Base-by-base conservation (phyloP, 2,329 filamentous ascomycete genomes). In the Dryadomyces quercus-mongolicae region DNA sequence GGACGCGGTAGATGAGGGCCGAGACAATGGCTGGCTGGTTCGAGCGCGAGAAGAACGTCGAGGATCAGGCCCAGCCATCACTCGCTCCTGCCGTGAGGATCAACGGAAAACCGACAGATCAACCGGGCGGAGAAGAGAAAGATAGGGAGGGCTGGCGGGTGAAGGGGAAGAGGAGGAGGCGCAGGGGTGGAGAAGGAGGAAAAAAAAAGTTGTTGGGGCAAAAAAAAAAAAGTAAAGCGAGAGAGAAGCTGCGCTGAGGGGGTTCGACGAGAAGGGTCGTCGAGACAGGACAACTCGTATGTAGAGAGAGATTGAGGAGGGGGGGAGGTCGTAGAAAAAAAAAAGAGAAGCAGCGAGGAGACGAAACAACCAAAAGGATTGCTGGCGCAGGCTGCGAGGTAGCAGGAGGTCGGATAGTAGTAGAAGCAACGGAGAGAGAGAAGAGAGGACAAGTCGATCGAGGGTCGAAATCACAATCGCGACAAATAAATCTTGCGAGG, bases 21-120 rank as follows among this genome's bases (percentile, higher is more conserved):
- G 84, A 63, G 85, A 82, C 71, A 82, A 80, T 64, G 84, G 79
- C 74, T 91, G 86, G 63, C 82, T 82, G 67, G 79, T 81, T 71
- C 88, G 87, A 74, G 89, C 89, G 78, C 92, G 85, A 70, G 91
- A 93, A 66, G 91, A 95, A 68, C 92, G 88, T 72, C 92, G 86
- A 68, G 87, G 88, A 67, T 86, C 80, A 62, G 72, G 72, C 66
- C 74, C 77, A 75, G 78, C 77, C 78, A 80, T 80, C 74, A 73
- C 73, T 68, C 62, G 65, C 65, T 62, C 64, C 64, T 57, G 61
- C 56, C 56, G 62, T 36, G 21, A 16, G 8, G 3, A 40, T 34
- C 3, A 43, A 45, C 8, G 21, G 12, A 38, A 45, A 12, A 7
- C n/a, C 20, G 36, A 22, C 16, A 54, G 16, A 38, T 25, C 59